These are phyloP conservation scores for Russula emetica DNA, from an alignment of 768 basidiomycete species.

Conservation along the genomic window DNA sequence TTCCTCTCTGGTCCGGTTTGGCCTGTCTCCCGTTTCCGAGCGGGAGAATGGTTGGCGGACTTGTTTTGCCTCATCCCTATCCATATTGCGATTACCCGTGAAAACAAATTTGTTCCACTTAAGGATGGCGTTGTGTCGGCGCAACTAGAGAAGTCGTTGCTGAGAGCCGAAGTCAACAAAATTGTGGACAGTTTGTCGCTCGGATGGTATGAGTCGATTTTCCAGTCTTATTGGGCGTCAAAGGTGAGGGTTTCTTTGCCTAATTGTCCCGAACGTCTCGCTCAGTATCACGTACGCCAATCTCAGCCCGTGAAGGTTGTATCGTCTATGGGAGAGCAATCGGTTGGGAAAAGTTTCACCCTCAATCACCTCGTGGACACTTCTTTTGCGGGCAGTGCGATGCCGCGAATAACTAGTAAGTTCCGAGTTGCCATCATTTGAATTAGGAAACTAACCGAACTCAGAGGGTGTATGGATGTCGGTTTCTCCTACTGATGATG, in stretches of 20 bases:
- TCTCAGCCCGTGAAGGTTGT: constrained; percentile 59
- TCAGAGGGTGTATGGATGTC: constrained; percentile 65
- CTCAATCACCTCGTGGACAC: constrained; percentile 61
- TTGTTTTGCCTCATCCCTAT: constrained; percentile 61
- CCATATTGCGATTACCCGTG: constrained; percentile 54
- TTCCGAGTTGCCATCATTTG: background rate
- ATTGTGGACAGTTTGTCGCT: constrained; percentile 56
- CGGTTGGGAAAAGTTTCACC: constrained; percentile 57
- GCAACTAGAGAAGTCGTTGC: constrained; percentile 48
- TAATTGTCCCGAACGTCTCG: background rate
- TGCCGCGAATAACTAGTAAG: constrained; percentile 53
- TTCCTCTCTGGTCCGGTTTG: constrained; percentile 18
- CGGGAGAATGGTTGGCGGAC: constrained; percentile 61
- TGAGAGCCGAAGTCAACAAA: constrained; percentile 55
- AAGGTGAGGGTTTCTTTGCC: constrained; percentile 37
- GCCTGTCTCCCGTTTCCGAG: constrained; percentile 39
- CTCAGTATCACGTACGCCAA: background rate
- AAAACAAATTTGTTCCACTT: constrained; percentile 60
- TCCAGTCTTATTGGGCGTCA: constrained; percentile 57
- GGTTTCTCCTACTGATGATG: constrained; percentile 54
- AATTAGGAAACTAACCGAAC: background rate
- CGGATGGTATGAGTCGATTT: constrained; percentile 63
- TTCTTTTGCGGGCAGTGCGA: constrained; percentile 62
- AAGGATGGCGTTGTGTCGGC: constrained; percentile 54
- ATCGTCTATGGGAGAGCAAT: constrained; percentile 67